Evolutionary conservation across 768 basidiomycete species (phyloP).

Genomic region (Trichaptum fuscoviolaceum): DNA sequence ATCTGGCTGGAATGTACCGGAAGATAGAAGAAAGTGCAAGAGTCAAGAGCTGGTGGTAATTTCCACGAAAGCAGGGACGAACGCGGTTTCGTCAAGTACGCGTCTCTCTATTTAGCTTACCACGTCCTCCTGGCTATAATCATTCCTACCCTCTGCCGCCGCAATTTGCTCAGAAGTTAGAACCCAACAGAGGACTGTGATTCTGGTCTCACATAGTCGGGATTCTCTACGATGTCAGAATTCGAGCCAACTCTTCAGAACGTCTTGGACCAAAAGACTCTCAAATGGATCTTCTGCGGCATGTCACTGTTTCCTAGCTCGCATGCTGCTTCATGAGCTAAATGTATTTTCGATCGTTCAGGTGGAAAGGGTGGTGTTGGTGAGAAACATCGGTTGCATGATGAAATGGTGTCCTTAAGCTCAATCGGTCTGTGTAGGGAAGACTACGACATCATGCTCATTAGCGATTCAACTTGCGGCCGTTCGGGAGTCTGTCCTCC

Average conservation of each 20-base stretch:
- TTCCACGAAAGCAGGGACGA: conserved; percentile 5
- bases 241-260: conserved; percentile 89
- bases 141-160: background rate
- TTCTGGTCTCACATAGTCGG: background rate
- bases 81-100: background rate
- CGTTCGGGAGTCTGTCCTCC: conserved; percentile 88
- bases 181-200: background rate
- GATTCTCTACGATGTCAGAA: conserved; percentile 18
- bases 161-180: background rate
- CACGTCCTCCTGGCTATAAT: background rate
- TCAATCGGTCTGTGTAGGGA: conserved; percentile 47
- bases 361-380: conserved; percentile 99
- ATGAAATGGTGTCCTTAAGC: background rate
- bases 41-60: conserved; percentile 9
- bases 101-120: background rate
- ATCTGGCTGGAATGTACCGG: conserved; percentile 9
- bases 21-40: conserved; percentile 10
- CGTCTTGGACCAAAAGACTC: conserved; percentile 82
- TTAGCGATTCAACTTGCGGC: conserved; percentile 94
- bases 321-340: conserved; percentile 14
- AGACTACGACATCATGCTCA: conserved; percentile 97
- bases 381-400: conserved; percentile 32
- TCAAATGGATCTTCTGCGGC: conserved; percentile 99
- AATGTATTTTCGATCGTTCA: conserved; percentile 25
- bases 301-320: conserved; percentile 27